These are phyloP conservation scores for Leucocoprinus sp. DNA, from an alignment of 768 basidiomycete genomes.

Conservation along the genomic window DNA sequence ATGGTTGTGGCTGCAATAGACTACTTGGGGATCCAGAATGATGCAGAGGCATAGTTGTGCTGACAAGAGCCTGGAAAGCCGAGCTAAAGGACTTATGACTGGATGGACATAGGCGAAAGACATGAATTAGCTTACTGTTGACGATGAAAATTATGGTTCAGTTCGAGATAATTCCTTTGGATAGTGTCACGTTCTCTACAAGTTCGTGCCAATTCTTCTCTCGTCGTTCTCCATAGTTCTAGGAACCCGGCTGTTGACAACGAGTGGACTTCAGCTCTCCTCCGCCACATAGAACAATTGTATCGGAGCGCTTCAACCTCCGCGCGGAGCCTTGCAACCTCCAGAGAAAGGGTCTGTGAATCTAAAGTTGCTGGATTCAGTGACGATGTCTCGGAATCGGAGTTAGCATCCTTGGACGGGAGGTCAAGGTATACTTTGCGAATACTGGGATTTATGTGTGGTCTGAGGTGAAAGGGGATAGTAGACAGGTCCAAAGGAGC, in stretches of 20 bases:
- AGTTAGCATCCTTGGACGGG: slow-evolving; percentile 13
- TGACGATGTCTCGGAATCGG: slow-evolving; percentile 8
- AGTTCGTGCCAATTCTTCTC: slow-evolving; percentile 31
- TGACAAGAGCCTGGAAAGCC: neutral
- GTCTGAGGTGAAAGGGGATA: slow-evolving; percentile 52
- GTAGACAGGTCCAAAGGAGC: slow-evolving; percentile 37
- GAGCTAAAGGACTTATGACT: neutral
- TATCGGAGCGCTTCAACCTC: slow-evolving; percentile 35
- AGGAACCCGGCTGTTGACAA: slow-evolving; percentile 38
- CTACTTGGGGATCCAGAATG: neutral
- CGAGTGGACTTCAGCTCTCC: slow-evolving; percentile 42
- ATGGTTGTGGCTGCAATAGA: neutral
- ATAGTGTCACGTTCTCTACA: slow-evolving; percentile 32
- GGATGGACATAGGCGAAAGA: too few species aligned
- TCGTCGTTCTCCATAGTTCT: slow-evolving; percentile 32
- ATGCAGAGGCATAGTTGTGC: neutral
- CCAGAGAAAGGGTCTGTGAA: slow-evolving; percentile 19
- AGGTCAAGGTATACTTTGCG: slow-evolving; percentile 46
- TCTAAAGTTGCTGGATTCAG: neutral
- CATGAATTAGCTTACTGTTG: neutral
- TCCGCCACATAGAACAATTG: slow-evolving; percentile 38
- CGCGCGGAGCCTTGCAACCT: slow-evolving; percentile 32
- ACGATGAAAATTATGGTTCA: slow-evolving; percentile 21
- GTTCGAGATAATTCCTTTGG: slow-evolving; percentile 10
- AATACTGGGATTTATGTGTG: slow-evolving; percentile 48